Base-by-base conservation (phyloP, 257 asterid species). In the Lantana camara region DNA sequence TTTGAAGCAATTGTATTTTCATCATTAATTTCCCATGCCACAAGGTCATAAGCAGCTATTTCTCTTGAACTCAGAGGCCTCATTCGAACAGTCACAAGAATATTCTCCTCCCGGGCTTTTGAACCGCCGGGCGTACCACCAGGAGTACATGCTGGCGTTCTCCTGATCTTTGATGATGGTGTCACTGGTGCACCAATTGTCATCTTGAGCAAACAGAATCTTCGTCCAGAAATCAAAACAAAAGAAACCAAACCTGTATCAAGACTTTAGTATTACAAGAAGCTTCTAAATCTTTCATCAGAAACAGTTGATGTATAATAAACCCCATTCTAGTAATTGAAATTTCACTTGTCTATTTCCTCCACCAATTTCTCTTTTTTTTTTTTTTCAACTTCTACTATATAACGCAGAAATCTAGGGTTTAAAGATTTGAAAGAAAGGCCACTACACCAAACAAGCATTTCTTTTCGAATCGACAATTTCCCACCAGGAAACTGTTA, bases 11-110 rank as follows among this genome's bases (percentile, higher is more conserved):
- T 85, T 41, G 88, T 81, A 40, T 78, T 77, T 50, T 83, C 84
- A 81, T 85, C 85, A 7, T 59, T 38, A 52, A 90, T 63, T 16
- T 94, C 97, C 99, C 97, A 94, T 19, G 97, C 90, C 7, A 90
- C 75, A 49, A 94, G 89, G 73, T 94, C 97, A 63, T 94, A 90
- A 0, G 87, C 77, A 21, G 97, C 91, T 63, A 83, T 75, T 84
- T 94, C 99, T 68, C 77, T 94, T 0, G 97, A 63, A 77, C 85
- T 90, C 59, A 90, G 73, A 12, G 99, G 99, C 78, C 99, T 79
- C 77, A 86, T 82, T 44, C 99, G 81, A 62, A 94, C 90, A 2
- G 99, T 94, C 5, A 94, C 99, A 59, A 90, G 80, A 42, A 94
- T 90, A 66, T 88, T 88, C 77, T 94, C 99, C 75, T 90, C 99